Base-by-base conservation (phyloP, 352 stramenopile genomes). In the Globisporangium cederbergense region DNA sequence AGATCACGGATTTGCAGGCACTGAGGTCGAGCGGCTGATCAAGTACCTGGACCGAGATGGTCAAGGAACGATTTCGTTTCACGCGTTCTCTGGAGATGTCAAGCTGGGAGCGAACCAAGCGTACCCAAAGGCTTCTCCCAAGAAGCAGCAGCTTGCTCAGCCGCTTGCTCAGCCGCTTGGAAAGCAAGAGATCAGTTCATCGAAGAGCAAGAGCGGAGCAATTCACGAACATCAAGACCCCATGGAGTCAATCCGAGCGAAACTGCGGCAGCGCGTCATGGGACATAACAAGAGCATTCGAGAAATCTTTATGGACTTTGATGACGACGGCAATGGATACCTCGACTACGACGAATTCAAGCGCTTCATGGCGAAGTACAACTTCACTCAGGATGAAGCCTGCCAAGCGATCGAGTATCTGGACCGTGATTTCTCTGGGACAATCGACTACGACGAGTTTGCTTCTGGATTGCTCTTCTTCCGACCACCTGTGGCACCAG, bases 391-490 rank as follows among this genome's bases (percentile, higher is more conserved):
- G 1, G 76, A 88, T 2, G 80, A 91, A 56, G 76, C 77, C 0
- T 61, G 62, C 1, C 59, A 64, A 4, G 62, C 81, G n/a, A 75
- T 89, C 9, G 71, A 77, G 18, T 89, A 78, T 28, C 57, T 91
- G 20, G 82, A 91, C 18, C 58, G 66, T 22, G 82, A 91, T 58
- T 62, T 54, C 22, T 91, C 80, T 30, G 78, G 82, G 1, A 88
- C 80, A 13, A 82, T 91, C 49, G 82, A 90, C 66, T 91, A 91
- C 42, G 77, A 89, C 52, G 82, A 91, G 53, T 91, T 89, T 59
- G 78, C 82, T 0, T 74, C 75, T 1, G 82, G 82, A 1, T 53
- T 91, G n/a, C 66, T 91, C 2, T 91, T 89, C 43, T 89, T 83
- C 46, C 75, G 79, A 0, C 74, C 81, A 13, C 74, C 75, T 30